Evolutionary conservation across 2,329 filamentous ascomycete genomes (phyloP).

Genomic region (Phialocephala subalpina): DNA sequence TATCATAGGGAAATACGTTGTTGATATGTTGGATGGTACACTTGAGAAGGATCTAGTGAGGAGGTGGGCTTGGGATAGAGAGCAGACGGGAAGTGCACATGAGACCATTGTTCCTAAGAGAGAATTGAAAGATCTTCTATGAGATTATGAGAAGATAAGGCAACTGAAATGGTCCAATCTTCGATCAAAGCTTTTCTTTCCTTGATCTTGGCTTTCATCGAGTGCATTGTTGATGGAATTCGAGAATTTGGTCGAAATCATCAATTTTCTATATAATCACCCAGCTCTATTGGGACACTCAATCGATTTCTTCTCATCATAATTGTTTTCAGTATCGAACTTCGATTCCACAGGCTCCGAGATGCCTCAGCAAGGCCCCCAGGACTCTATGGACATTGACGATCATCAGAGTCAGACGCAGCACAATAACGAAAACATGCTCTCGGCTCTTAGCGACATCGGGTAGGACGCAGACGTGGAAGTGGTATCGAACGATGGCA

Average conservation of each 20-base stretch:
- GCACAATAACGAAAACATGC: neutral
- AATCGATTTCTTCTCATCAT: neutral
- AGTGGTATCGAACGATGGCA: neutral
- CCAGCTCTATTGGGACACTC: neutral
- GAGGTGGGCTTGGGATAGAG: slow-evolving; percentile 21
- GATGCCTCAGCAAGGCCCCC: neutral
- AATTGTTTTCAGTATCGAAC: neutral
- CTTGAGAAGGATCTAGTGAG: slow-evolving; percentile 39
- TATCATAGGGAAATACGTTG: slow-evolving; percentile 66
- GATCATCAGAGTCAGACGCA: neutral
- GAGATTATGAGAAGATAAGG: neutral
- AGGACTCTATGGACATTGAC: neutral
- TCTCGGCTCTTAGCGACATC: neutral
- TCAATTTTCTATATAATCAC: neutral
- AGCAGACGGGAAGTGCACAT: slow-evolving; percentile 24
- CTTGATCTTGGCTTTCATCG: neutral
- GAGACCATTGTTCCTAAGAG: slow-evolving; percentile 23
- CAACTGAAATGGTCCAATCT: neutral
- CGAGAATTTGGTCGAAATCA: neutral
- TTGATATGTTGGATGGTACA: slow-evolving; percentile 54
- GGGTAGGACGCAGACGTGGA: neutral
- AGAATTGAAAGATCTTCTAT: slow-evolving; percentile 23
- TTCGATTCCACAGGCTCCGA: neutral
- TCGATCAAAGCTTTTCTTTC: neutral
- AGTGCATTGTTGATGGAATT: neutral